Evolutionary conservation across 495 filamentous ascomycete genomes (phyloP), one percentile per base, ranked within the genome.

Genomic region (Mytilinidion resinicola): DNA sequence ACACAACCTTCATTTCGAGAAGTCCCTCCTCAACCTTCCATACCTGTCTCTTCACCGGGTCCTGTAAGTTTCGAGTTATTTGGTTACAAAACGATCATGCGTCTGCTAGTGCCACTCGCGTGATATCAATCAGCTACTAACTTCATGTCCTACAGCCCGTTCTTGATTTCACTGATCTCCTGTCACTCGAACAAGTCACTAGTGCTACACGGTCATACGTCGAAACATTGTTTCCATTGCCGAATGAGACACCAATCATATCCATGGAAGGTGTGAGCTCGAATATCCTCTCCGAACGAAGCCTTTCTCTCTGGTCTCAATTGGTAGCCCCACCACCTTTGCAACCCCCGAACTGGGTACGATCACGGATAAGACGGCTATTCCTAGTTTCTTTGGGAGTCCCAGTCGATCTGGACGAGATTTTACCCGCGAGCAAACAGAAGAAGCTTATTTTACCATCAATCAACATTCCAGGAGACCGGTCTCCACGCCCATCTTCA

Each of bases 381-480:
- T 99, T 99, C 72, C 83, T 99, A 36, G 93, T 99, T 39, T 95
- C 89, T 10, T 81, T 99, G 4, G 93, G 93, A 14, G 93, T 99
- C 0, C 93, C 93, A 5, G 86, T 99, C 48, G 93, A 99, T 64
- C 79, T 99, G 2, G 93, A 99, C 71, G 93, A 97, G 74, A 96
- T 97, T 59, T 81, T 97, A 17, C 93, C 93, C 1, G 89, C 91
- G 1, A 92, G 89, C 37, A 96, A 96, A 73, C 95, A 97, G 69
- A 97, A 97, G 79, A 96, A 97, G 66, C 85, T 99, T 21, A 80
- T 99, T 17, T 80, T 99, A 3, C 95, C 93, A 7, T 93, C 89
- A 2, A 84, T 93, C 51, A 82, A 87, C 65, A 73, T 85, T 14
- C 73, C 76, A 48, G 51, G 71, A 50, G 51, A 71, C 64, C 56